A percentile compares a stretch with the other conserved stretches of the same genome.
Evolutionary conservation across 495 filamentous ascomycete species (phyloP).

Genomic region (Hypoxylon trugodes): DNA sequence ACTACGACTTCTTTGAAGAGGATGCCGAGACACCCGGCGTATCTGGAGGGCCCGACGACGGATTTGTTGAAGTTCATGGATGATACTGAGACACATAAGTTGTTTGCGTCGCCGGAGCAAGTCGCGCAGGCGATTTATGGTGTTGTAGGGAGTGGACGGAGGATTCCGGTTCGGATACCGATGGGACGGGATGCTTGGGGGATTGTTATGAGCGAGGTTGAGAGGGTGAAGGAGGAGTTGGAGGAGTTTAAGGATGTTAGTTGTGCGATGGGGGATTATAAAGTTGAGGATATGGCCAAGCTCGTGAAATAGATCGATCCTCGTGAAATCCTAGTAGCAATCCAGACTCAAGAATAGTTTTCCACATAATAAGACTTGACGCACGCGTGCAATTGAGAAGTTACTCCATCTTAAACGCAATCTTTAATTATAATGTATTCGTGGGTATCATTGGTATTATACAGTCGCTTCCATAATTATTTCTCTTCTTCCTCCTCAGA

Average conservation of each 20-base stretch:
- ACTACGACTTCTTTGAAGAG: constrained; percentile 25
- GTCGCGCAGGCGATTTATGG: constrained; percentile 50
- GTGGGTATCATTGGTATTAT: constrained; percentile 16
- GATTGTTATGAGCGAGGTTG: constrained; percentile 46
- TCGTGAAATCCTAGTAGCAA: too few species aligned
- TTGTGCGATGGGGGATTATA: constrained; percentile 16
- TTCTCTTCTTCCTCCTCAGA: constrained; percentile 66
- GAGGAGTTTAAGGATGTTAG: constrained; percentile 47
- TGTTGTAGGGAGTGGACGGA: constrained; percentile 45
- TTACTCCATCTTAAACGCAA: neutral
- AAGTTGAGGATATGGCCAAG: constrained; percentile 1
- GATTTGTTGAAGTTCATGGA: constrained; percentile 49
- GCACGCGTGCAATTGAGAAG: too few species aligned
- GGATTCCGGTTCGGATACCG: constrained; percentile 56
- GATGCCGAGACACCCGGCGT: constrained; percentile 48
- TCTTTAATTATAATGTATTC: neutral
- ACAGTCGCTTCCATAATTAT: constrained; percentile 1
- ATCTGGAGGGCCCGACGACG: constrained; percentile 47
- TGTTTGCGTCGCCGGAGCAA: constrained; percentile 47
- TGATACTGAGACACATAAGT: constrained; percentile 36
- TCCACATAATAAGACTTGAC: too few species aligned
- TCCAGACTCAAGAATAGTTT: too few species aligned
- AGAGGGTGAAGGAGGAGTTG: constrained; percentile 44
- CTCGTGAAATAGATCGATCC: neutral
- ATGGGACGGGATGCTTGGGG: constrained; percentile 54